phyloP scores from a whole-genome alignment of 352 stramenopile species.

The Aphanomyces astaci region DNA sequence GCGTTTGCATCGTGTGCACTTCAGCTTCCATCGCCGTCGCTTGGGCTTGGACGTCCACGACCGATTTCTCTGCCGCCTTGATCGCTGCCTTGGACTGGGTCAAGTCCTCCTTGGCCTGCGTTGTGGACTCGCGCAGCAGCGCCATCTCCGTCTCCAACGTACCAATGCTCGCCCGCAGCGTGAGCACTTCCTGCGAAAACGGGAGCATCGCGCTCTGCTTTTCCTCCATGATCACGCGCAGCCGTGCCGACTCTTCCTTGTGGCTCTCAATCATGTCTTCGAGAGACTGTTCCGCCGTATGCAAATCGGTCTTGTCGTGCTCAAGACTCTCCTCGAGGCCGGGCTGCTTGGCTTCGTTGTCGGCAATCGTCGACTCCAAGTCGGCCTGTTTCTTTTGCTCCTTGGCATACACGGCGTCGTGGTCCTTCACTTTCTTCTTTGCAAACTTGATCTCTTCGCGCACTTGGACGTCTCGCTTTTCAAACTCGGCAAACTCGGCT shows the following conservation, averaged over 20 bases:
- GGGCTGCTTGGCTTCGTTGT: constrained; percentile 84
- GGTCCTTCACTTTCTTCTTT: constrained; percentile 89
- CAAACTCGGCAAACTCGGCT: constrained; percentile 91
- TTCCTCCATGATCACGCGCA: constrained; percentile 65
- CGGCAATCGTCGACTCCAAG: constrained; percentile 64
- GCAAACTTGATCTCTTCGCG: constrained; percentile 95
- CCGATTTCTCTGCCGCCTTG: constrained; percentile 50
- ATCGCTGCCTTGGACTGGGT: constrained; percentile 21
- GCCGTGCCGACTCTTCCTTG: constrained; percentile 62
- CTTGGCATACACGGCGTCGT: constrained; percentile 83
- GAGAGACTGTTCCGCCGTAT: constrained; percentile 83
- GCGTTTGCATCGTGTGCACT: constrained; percentile 55
- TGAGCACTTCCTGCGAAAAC: constrained; percentile 61
- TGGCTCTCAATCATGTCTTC: constrained; percentile 73
- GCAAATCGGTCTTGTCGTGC: constrained; percentile 55
- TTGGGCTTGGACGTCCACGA: constrained; percentile 37
- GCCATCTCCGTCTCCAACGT: constrained; percentile 75
- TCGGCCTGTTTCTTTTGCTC: constrained; percentile 89
- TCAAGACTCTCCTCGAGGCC: constrained; percentile 80
- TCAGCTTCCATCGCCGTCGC: constrained; percentile 29
- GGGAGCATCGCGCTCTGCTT: constrained; percentile 76
- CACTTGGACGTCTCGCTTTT: constrained; percentile 97
- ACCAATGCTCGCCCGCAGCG: constrained; percentile 64
- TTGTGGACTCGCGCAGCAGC: constrained; percentile 59
- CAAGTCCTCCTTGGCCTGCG: constrained; percentile 35